phyloP scores from a whole-genome alignment of 805 yeast species.

The Ogataea henricii region DNA sequence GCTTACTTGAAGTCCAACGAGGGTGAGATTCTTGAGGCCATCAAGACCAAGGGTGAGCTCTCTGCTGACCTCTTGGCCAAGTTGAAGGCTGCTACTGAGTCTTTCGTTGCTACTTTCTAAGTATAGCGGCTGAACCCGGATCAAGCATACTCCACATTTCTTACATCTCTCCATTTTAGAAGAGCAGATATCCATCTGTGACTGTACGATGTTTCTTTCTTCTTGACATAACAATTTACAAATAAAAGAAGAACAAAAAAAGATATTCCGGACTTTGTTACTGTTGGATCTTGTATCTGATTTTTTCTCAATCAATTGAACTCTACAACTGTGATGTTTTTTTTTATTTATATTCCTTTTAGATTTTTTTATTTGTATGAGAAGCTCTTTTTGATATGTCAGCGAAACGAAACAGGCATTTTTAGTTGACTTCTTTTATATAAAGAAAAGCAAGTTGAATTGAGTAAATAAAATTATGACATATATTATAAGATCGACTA shows the following conservation, averaged over 20 bases:
- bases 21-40: conserved; percentile 77
- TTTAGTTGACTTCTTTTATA: conserved; percentile 15
- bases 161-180: conserved; percentile 16
- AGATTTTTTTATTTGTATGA: conserved; percentile 19
- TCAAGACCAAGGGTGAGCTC: conserved; percentile 87
- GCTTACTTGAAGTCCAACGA: conserved; percentile 91
- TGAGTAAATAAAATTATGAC: conserved; percentile 9
- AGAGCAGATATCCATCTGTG: conserved; percentile 19
- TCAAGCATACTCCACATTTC: conserved; percentile 7
- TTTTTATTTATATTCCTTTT: conserved; percentile 22
- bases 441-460: conserved; percentile 9
- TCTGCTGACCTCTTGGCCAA: conserved; percentile 82
- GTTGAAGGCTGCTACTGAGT: conserved; percentile 89
- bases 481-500: neutral
- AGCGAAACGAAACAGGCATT: conserved; percentile 23
- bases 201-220: conserved; percentile 25
- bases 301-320: conserved; percentile 7
- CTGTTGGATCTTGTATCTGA: conserved; percentile 13
- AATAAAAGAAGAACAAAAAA: conserved; percentile 23
- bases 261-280: conserved; percentile 20
- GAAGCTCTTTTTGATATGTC: conserved; percentile 20
- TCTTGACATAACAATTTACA: conserved; percentile 23
- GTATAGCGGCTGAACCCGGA: conserved; percentile 10
- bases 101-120: conserved; percentile 89
- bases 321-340: conserved; percentile 20